Evolutionary conservation across 768 basidiomycete species (phyloP).

Genomic region (Termitomyces sp.): DNA sequence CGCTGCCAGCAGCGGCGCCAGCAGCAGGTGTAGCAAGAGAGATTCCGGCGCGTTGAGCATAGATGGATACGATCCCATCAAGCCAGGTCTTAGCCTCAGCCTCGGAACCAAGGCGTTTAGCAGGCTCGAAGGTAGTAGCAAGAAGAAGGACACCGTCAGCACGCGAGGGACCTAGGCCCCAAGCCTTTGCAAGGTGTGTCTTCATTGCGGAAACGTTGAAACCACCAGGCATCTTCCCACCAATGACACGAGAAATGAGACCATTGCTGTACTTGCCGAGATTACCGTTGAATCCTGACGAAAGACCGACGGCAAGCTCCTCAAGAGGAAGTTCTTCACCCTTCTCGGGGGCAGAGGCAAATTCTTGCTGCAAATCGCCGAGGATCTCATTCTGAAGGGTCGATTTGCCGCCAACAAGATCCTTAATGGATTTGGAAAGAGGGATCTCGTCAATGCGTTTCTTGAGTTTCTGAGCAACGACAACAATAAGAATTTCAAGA

Average conservation of each 20-base stretch:
- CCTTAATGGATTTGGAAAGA: constrained; percentile 92
- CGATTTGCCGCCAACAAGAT: constrained; percentile 97
- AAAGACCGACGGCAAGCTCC: constrained; percentile 85
- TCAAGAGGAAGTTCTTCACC: constrained; percentile 96
- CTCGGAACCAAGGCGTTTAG: constrained; percentile 90
- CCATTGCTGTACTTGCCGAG: constrained; percentile 93
- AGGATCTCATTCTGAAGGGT: constrained; percentile 98
- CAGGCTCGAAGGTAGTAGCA: constrained; percentile 88
- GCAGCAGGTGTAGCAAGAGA: constrained; percentile 67
- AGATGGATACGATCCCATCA: constrained; percentile 74
- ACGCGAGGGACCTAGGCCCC: constrained; percentile 91
- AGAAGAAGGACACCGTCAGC: constrained; percentile 87
- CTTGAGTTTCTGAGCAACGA: constrained; percentile 98
- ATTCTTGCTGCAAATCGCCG: constrained; percentile 94
- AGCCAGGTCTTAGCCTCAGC: constrained; percentile 92
- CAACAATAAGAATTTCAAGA: constrained; percentile 75
- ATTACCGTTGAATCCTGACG: constrained; percentile 73
- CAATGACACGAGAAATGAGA: constrained; percentile 85
- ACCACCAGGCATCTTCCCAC: constrained; percentile 97
- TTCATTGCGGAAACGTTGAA: constrained; percentile 95
- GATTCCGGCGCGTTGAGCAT: constrained; percentile 88
- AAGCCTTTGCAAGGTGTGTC: constrained; percentile 80
- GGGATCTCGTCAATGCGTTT: constrained; percentile 88
- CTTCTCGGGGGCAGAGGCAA: constrained; percentile 93
- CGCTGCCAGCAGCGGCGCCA: constrained; percentile 54